Evolutionary conservation across 306 rosid species (phyloP).

Genomic region (Castanea mollissima): DNA sequence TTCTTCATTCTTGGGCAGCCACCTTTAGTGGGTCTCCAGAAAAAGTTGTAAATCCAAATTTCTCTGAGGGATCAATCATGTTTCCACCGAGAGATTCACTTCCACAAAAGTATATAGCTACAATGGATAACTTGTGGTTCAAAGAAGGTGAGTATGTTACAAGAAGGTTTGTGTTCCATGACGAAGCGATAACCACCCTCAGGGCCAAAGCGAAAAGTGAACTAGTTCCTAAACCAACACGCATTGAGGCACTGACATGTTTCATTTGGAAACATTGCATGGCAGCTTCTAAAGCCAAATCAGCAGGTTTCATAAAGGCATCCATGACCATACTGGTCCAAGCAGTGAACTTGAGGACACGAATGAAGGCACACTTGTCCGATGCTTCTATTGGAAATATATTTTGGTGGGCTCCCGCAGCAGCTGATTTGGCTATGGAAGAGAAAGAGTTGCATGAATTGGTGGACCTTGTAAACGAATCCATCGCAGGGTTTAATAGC

Average conservation of each 20-base stretch:
- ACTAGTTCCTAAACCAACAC: slow-evolving; percentile 29
- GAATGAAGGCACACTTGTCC: not conserved
- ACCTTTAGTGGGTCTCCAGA: slow-evolving; percentile 16
- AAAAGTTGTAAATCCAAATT: slow-evolving; percentile 26
- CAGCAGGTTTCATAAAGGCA: not conserved
- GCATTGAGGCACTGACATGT: slow-evolving; percentile 37
- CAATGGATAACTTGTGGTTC: slow-evolving; percentile 23
- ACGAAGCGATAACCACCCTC: slow-evolving; percentile 21
- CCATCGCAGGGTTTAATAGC: not conserved
- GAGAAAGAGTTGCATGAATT: slow-evolving; percentile 11
- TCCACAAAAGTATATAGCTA: slow-evolving; percentile 12
- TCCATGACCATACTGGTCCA: slow-evolving; percentile 23
- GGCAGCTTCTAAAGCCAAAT: slow-evolving; percentile 25
- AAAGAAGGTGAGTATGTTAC: slow-evolving; percentile 28
- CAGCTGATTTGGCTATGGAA: not conserved
- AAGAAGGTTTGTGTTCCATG: slow-evolving; percentile 39
- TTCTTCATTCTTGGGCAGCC: slow-evolving; percentile 44
- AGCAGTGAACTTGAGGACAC: slow-evolving; percentile 42
- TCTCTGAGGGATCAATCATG: slow-evolving; percentile 13
- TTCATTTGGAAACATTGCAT: slow-evolving; percentile 46
- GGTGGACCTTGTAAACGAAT: slow-evolving; percentile 1
- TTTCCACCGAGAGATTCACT: slow-evolving; percentile 40
- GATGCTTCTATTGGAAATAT: no score
- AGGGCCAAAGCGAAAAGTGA: slow-evolving; percentile 21
- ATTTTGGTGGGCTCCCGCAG: slow-evolving; percentile 13